phyloP scores from a whole-genome alignment of 2,329 filamentous ascomycete genomes.

The Verticillium klebahnii region DNA sequence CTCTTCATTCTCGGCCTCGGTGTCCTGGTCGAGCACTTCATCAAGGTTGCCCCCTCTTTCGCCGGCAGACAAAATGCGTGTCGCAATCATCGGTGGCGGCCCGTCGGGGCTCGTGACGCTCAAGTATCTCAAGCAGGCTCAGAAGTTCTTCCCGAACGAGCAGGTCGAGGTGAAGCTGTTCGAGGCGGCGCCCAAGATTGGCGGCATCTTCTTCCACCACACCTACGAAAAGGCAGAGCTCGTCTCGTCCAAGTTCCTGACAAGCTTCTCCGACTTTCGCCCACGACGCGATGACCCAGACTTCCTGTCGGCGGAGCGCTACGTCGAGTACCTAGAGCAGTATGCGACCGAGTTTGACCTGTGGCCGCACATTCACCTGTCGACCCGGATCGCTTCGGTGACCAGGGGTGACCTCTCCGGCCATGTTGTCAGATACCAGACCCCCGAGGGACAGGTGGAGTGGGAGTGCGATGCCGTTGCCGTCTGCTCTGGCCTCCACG shows the following conservation, averaged over 20 bases:
- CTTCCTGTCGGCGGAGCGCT: conserved; percentile 34
- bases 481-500: conserved; percentile 39
- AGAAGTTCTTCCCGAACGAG: conserved; percentile 28
- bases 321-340: conserved; percentile 36
- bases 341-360: conserved; percentile 35
- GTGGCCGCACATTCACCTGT: conserved; percentile 28
- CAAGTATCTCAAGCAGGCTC: conserved; percentile 32
- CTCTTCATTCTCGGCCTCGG: not conserved
- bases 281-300: conserved; percentile 35
- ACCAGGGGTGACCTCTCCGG: not conserved
- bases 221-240: conserved; percentile 44
- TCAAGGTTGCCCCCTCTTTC: not conserved
- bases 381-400: conserved; percentile 23
- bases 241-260: conserved; percentile 45
- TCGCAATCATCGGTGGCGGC: conserved; percentile 39
- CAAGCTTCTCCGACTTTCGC: conserved; percentile 45
- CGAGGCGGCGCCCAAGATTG: conserved; percentile 36
- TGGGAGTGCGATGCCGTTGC: conserved; percentile 41
- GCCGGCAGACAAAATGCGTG: conserved; percentile 21
- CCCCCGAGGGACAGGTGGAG: conserved; percentile 8
- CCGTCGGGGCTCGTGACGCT: conserved; percentile 36
- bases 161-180: conserved; percentile 39
- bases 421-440: conserved; percentile 18
- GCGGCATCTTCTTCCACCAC: conserved; percentile 42
- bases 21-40: not conserved